Evolutionary conservation across 2,329 filamentous ascomycete species (phyloP).

Genomic region (Didymella lethalis): DNA sequence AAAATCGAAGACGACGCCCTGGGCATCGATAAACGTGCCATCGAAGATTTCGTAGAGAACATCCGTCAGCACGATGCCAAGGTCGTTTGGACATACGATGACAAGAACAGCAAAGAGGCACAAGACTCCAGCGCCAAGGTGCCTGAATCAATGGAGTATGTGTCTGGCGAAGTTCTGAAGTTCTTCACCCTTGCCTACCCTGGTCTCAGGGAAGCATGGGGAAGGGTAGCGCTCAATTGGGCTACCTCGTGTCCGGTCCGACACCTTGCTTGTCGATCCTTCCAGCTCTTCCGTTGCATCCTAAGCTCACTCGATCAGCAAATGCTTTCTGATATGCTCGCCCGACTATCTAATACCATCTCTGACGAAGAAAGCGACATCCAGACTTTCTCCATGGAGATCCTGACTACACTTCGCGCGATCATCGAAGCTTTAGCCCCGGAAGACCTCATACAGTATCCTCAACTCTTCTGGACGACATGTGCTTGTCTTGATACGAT

Average conservation of each 20-base stretch:
- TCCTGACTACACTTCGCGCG: slow-evolving; percentile 89
- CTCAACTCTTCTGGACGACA: slow-evolving; percentile 97
- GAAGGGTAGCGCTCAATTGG: slow-evolving; percentile 88
- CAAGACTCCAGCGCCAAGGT: slow-evolving; percentile 80
- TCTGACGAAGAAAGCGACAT: slow-evolving; percentile 93
- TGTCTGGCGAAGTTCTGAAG: slow-evolving; percentile 81
- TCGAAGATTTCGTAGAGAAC: slow-evolving; percentile 87
- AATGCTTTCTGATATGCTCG: slow-evolving; percentile 98
- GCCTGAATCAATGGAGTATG: slow-evolving; percentile 83
- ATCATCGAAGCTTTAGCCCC: slow-evolving; percentile 86
- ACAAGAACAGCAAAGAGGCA: slow-evolving; percentile 77
- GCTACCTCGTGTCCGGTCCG: slow-evolving; percentile 95
- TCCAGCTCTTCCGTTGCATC: slow-evolving; percentile 96
- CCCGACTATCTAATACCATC: slow-evolving; percentile 92
- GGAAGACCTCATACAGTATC: slow-evolving; percentile 83
- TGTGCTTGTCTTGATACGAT: slow-evolving; percentile 97
- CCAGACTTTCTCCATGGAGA: slow-evolving; percentile 97
- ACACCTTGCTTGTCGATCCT: slow-evolving; percentile 94
- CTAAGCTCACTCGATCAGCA: slow-evolving; percentile 87
- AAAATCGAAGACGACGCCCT: slow-evolving; percentile 74
- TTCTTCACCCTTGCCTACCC: slow-evolving; percentile 87
- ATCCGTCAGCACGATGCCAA: slow-evolving; percentile 84
- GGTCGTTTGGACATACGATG: slow-evolving; percentile 94
- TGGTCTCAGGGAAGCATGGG: slow-evolving; percentile 89
- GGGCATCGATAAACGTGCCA: slow-evolving; percentile 72